These are phyloP conservation scores for Spergularia marina DNA, from an alignment of 148 eudicot genomes.

Conservation along the genomic window DNA sequence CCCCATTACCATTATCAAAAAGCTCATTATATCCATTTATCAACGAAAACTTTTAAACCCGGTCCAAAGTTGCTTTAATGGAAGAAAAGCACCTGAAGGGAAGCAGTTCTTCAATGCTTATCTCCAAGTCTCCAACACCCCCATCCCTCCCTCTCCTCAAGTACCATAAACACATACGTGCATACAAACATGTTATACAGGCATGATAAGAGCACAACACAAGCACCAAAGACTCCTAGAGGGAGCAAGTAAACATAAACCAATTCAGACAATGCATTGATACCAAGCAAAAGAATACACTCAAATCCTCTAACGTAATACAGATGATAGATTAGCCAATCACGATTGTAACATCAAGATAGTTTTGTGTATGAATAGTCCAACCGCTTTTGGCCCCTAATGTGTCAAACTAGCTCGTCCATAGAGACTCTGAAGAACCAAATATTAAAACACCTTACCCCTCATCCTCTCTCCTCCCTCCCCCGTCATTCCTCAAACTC, in stretches of 20 bases:
- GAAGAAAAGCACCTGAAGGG: background rate
- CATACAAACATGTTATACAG: too few species aligned
- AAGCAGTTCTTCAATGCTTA: background rate
- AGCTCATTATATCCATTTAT: background rate
- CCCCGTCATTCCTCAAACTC: too few species aligned
- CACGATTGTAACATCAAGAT: background rate
- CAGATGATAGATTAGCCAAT: background rate
- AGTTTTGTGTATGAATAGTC: background rate
- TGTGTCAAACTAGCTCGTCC: background rate
- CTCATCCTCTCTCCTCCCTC: background rate
- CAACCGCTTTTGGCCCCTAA: background rate
- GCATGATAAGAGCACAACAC: too few species aligned
- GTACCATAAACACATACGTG: too few species aligned
- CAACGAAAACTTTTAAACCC: background rate
- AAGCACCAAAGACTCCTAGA: background rate
- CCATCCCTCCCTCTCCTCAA: too few species aligned
- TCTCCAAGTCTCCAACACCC: background rate
- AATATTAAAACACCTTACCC: too few species aligned
- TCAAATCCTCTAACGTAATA: background rate
- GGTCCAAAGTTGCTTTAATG: background rate
- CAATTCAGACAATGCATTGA: background rate
- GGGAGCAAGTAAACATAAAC: background rate
- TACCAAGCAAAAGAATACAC: background rate
- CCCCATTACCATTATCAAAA: too few species aligned
- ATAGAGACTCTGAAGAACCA: background rate